phyloP scores from a whole-genome alignment of 768 basidiomycete genomes.

The Lactifluus volemus region DNA sequence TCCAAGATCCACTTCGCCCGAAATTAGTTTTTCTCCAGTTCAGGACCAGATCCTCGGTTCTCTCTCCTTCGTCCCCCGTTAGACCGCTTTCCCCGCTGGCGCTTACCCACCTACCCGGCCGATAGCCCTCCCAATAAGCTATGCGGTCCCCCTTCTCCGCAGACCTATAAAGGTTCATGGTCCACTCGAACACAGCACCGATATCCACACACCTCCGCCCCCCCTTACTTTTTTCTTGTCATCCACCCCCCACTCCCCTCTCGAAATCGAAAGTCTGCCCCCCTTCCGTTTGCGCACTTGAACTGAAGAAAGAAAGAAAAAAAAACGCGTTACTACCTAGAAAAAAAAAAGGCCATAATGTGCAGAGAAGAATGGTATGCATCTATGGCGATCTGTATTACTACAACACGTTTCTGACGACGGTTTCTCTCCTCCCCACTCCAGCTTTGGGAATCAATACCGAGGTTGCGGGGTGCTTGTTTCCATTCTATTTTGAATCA shows the following conservation, averaged over 20 bases:
- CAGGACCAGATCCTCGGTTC: slow-evolving; percentile 14
- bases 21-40: slow-evolving; percentile 1
- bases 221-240: neutral
- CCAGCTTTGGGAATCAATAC: slow-evolving; percentile 19
- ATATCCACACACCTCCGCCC: neutral
- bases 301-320: neutral
- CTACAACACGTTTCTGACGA: neutral
- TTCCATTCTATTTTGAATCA: neutral
- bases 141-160: slow-evolving; percentile 9
- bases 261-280: neutral
- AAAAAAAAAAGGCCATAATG: slow-evolving; percentile 1
- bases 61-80: slow-evolving; percentile 10
- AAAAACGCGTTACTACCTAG: neutral
- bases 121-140: slow-evolving; percentile 9
- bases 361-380: slow-evolving; percentile 20
- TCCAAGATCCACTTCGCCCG: slow-evolving; percentile 4
- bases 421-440: neutral
- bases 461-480: slow-evolving; percentile 19
- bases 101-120: neutral
- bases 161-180: slow-evolving; percentile 6
- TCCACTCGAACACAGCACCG: neutral
- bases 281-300: neutral
- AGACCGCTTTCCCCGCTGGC: slow-evolving; percentile 13
- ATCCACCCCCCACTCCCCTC: neutral
- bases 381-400: neutral